Percentiles rank a stretch among this genome's conserved stretches.
phyloP scores from a whole-genome alignment of 352 stramenopile species.

The Aphanomyces euteiches region DNA sequence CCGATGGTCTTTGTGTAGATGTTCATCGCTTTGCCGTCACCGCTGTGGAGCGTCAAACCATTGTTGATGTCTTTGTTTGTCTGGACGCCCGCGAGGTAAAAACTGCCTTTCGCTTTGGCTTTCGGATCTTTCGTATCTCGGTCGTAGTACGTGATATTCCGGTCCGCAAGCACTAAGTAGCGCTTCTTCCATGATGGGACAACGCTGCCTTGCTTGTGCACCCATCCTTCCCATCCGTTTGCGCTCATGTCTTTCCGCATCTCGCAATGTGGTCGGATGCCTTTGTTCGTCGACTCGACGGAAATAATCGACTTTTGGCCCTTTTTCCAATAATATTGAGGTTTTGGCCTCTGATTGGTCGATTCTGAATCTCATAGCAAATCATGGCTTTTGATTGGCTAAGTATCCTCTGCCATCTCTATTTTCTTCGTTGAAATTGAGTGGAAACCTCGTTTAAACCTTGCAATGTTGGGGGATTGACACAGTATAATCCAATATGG shows the following conservation, averaged over 20 bases:
- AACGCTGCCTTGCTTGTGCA: conserved; percentile 79
- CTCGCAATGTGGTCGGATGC: not conserved
- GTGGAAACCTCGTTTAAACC: too few relatives aligned
- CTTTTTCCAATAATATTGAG: too few relatives aligned
- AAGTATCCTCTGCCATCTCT: too few relatives aligned
- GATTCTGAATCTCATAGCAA: too few relatives aligned
- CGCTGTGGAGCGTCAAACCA: conserved; percentile 57
- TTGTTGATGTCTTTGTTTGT: conserved; percentile 65
- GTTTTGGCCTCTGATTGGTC: too few relatives aligned
- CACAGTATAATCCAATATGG: too few relatives aligned
- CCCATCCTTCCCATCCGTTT: conserved; percentile 59
- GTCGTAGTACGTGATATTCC: conserved; percentile 82
- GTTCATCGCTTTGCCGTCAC: conserved; percentile 67
- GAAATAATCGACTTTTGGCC: conserved; percentile 3
- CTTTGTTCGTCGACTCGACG: not conserved
- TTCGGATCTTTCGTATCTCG: conserved; percentile 51
- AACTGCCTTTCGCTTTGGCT: conserved; percentile 66
- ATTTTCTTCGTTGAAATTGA: too few relatives aligned
- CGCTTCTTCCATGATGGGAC: conserved; percentile 84
- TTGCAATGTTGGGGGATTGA: too few relatives aligned
- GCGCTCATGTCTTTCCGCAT: conserved; percentile 9
- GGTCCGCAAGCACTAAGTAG: conserved; percentile 72
- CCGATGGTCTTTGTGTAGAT: conserved; percentile 73
- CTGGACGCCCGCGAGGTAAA: conserved; percentile 67
- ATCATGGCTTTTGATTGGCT: too few relatives aligned